phyloP scores from a whole-genome alignment of 2,329 filamentous ascomycete species.

The Botryotinia globosa region DNA sequence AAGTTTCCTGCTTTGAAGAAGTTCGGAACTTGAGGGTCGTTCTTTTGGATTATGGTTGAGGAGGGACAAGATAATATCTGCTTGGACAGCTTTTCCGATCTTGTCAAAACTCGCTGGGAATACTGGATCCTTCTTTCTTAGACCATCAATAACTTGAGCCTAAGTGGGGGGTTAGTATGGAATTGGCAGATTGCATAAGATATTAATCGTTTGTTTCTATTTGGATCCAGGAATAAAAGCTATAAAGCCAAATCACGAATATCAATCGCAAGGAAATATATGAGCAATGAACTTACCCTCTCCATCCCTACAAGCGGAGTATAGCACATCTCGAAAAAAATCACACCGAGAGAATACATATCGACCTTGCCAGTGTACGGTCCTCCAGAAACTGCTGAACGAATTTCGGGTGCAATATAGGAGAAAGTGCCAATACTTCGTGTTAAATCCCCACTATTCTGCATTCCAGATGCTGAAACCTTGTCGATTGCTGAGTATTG shows the following conservation, averaged over 20 bases:
- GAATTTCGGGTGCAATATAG: conserved; percentile 90
- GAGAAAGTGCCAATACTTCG: conserved; percentile 73
- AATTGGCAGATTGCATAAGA: background rate
- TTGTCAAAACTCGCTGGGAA: conserved; percentile 73
- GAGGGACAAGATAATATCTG: conserved; percentile 74
- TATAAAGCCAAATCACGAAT: background rate
- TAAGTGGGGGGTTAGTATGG: background rate
- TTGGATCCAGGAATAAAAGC: background rate
- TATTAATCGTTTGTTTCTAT: background rate
- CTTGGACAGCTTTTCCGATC: conserved; percentile 66
- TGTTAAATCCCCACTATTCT: conserved; percentile 59
- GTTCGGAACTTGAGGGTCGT: conserved; percentile 76
- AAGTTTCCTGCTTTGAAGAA: conserved; percentile 81
- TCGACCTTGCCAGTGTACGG: conserved; percentile 93
- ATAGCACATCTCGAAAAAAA: conserved; percentile 98
- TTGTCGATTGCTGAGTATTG: conserved; percentile 65
- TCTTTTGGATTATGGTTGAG: conserved; percentile 80
- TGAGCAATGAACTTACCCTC: conserved; percentile 41
- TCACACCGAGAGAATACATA: conserved; percentile 96
- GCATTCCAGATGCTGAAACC: conserved; percentile 31
- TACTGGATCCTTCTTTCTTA: conserved; percentile 64
- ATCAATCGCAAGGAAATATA: background rate
- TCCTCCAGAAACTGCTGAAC: conserved; percentile 64
- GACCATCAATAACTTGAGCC: conserved; percentile 58
- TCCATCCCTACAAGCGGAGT: conserved; percentile 58